These are phyloP conservation scores for Chaetoceros muelleri DNA, from an alignment of 108 stramenopile genomes.

Conservation along the genomic window DNA sequence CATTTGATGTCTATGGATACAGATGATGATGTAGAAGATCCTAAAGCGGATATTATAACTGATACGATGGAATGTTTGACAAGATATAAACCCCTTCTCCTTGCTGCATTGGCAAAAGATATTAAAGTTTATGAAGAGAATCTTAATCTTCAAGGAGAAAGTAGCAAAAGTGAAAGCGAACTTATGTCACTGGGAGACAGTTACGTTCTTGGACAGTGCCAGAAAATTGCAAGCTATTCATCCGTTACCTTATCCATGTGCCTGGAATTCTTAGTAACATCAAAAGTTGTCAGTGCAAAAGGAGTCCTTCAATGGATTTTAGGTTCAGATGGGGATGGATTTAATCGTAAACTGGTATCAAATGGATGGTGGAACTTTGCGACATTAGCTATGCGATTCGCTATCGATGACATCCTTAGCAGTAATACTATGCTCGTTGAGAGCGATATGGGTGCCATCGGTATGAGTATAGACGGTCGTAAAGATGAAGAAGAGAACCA, in stretches of 20 bases:
- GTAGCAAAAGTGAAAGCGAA: not conserved
- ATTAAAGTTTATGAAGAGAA: not conserved
- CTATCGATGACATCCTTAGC: not conserved
- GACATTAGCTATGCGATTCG: not conserved
- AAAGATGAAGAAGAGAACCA: not conserved
- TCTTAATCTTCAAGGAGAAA: not conserved
- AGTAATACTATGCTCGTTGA: not conserved
- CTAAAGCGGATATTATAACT: not conserved
- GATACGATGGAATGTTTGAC: not conserved
- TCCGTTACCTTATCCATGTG: not conserved
- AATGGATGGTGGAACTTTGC: not conserved
- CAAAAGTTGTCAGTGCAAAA: not conserved
- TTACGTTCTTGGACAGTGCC: not conserved
- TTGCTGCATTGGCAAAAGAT: not conserved
- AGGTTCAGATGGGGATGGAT: not conserved
- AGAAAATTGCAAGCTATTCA: not conserved
- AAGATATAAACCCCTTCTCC: not conserved
- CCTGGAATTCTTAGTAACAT: not conserved
- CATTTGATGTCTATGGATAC: not conserved
- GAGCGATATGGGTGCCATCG: not conserved
- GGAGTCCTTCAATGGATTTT: not conserved
- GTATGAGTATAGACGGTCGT: not conserved
- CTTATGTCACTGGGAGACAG: not conserved
- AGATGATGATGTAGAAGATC: not conserved
- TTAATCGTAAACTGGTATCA: too few species aligned